Percentiles rank a stretch among this genome's conserved stretches.
Conservation (phyloP, 2,329 filamentous ascomycete species). For the Cercospora nicotianae region DNA sequence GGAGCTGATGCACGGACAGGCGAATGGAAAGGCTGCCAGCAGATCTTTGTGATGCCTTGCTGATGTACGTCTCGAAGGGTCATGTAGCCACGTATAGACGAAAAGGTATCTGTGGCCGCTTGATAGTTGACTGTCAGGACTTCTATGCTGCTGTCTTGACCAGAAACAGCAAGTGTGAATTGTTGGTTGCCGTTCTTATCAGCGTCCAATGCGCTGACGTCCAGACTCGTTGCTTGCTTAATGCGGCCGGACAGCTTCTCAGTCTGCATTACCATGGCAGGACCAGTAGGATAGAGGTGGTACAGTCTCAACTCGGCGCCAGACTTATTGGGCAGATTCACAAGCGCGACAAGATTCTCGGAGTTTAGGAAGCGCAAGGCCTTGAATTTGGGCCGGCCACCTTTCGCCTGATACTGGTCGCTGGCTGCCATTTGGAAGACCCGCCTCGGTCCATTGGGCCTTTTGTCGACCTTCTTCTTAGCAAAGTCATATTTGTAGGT, state of each 20-base stretch:
- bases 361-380: conserved; percentile 57
- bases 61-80: conserved; percentile 58
- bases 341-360: conserved; percentile 55
- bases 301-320: conserved; percentile 59
- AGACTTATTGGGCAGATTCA: conserved; percentile 55
- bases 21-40: conserved; percentile 49
- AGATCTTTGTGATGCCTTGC: conserved; percentile 58
- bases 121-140: conserved; percentile 77
- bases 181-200: conserved; percentile 66
- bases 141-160: conserved; percentile 74
- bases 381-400: conserved; percentile 53
- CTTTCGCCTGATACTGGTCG: conserved; percentile 30
- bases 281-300: conserved; percentile 61
- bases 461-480: conserved; percentile 41
- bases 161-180: conserved; percentile 76
- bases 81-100: conserved; percentile 52
- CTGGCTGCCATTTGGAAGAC: conserved; percentile 46
- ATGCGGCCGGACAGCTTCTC: conserved; percentile 66
- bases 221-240: conserved; percentile 74
- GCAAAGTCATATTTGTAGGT: conserved; percentile 56
- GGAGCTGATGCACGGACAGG: conserved; percentile 35
- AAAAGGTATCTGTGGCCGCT: conserved; percentile 47
- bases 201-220: conserved; percentile 67
- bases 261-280: conserved; percentile 51
- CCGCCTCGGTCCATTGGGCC: conserved; percentile 45